Evolutionary conservation across 78 protist species (phyloP).

Genomic region (Goniomonas avonlea): DNA sequence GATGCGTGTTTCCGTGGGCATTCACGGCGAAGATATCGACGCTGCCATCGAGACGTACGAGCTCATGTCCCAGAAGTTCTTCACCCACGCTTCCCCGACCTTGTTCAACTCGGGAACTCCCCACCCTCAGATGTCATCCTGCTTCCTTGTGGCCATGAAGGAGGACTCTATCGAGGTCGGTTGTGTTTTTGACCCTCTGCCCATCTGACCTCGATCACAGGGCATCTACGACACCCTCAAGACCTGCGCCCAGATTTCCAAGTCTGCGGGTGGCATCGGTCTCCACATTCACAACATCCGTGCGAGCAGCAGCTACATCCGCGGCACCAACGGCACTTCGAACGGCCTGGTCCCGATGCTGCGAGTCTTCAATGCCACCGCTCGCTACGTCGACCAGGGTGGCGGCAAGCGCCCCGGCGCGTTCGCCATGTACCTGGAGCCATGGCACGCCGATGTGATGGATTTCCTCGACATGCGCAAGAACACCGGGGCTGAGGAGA

Average conservation of each 20-base stretch:
- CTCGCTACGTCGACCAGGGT: constrained; percentile 91
- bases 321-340: constrained; percentile 30
- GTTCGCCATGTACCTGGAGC: constrained; percentile 96
- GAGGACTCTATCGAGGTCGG: constrained; percentile 77
- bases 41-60: constrained; percentile 81
- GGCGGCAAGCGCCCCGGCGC: constrained; percentile 96
- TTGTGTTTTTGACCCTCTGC: not conserved
- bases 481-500: constrained; percentile 44
- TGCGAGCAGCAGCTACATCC: constrained; percentile 51
- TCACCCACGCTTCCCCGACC: constrained; percentile 23
- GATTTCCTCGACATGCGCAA: constrained; percentile 66
- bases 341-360: constrained; percentile 97
- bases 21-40: constrained; percentile 73
- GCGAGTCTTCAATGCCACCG: constrained; percentile 93
- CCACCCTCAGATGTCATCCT: constrained; percentile 83
- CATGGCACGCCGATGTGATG: constrained; percentile 96
- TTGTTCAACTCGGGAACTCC: constrained; percentile 74
- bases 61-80: constrained; percentile 27
- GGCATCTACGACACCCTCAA: constrained; percentile 94
- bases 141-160: constrained; percentile 34
- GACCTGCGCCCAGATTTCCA: constrained; percentile 80
- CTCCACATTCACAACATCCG: constrained; percentile 81
- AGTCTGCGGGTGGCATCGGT: constrained; percentile 96
- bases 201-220: constrained; percentile 13
- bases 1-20: constrained; percentile 95